Evolutionary conservation across 2,329 filamentous ascomycete genomes (phyloP).

Genomic region (Ustilaginoidea virens): DNA sequence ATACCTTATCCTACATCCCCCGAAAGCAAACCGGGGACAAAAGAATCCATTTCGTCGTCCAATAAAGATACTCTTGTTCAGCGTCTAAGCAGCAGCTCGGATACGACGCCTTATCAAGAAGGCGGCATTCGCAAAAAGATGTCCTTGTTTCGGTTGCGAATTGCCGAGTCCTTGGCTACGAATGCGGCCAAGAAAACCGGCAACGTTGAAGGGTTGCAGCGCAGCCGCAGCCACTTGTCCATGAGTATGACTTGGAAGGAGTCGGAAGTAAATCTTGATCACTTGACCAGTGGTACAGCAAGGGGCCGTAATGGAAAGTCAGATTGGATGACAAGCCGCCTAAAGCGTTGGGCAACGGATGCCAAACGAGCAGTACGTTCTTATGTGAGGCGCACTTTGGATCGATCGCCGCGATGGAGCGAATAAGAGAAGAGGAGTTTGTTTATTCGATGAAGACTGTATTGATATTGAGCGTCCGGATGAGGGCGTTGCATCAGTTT

Average conservation of each 20-base stretch:
- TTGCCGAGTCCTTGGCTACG: constrained; percentile 5
- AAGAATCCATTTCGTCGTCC: constrained; percentile 5
- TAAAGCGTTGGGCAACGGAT: constrained; percentile 19
- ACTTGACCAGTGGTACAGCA: constrained; percentile 1
- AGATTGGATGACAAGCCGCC: constrained; percentile 11
- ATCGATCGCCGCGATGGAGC: constrained; percentile 13
- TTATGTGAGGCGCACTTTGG: constrained; percentile 17
- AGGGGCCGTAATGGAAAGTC: constrained; percentile 4
- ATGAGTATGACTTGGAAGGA: constrained; percentile 2
- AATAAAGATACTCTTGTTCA: constrained; percentile 5
- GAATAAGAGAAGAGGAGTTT: constrained; percentile 3
- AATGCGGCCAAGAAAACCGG: constrained; percentile 6
- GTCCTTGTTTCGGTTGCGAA: constrained; percentile 14
- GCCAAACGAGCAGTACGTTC: constrained; percentile 17
- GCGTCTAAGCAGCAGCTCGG: constrained; percentile 5
- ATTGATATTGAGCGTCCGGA: too few species aligned
- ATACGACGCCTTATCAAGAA: constrained; percentile 1
- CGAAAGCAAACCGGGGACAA: constrained; percentile 5
- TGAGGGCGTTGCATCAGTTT: too few species aligned
- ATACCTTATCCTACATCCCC: constrained; percentile 16
- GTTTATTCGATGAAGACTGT: constrained; percentile 2
- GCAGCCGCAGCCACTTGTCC: constrained; percentile 3
- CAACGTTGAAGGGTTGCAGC: constrained; percentile 3
- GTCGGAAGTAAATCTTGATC: constrained; percentile 2
- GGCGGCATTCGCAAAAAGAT: constrained; percentile 14